Evolutionary conservation across 2,329 filamentous ascomycete genomes (phyloP).

Genomic region (Claviceps sp.): DNA sequence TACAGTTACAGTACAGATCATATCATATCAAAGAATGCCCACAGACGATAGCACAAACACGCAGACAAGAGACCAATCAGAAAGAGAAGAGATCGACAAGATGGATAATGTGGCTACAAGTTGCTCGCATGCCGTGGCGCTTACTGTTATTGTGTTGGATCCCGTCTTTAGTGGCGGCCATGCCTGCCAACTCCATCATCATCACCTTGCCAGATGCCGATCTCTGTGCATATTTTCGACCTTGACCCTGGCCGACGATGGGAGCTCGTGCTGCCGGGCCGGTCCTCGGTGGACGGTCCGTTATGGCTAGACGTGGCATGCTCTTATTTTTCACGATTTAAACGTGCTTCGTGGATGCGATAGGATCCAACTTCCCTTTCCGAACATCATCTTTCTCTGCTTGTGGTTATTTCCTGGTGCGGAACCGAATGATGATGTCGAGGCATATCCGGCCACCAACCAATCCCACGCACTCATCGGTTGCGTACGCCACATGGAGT

Average conservation of each 20-base stretch:
- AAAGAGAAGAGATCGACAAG: slow-evolving; percentile 25
- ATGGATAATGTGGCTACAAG: slow-evolving; percentile 16
- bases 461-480: background rate
- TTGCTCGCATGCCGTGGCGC: slow-evolving; percentile 12
- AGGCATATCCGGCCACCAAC: background rate
- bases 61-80: slow-evolving; percentile 12
- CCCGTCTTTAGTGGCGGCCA: background rate
- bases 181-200: background rate
- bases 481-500: background rate
- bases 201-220: background rate
- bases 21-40: slow-evolving; percentile 19
- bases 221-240: background rate
- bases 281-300: background rate
- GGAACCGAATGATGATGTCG: background rate
- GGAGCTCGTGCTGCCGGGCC: background rate
- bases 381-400: background rate
- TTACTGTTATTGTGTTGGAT: slow-evolving; percentile 22
- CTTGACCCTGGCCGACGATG: background rate
- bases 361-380: background rate
- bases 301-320: background rate
- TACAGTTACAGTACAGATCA: slow-evolving; percentile 13
- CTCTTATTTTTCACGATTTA: too few relatives aligned
- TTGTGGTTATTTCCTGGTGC: background rate
- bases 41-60: slow-evolving; percentile 58
- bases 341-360: background rate